phyloP scores from a whole-genome alignment of 2,329 filamentous ascomycete species.

The Penicillium crustosum region DNA sequence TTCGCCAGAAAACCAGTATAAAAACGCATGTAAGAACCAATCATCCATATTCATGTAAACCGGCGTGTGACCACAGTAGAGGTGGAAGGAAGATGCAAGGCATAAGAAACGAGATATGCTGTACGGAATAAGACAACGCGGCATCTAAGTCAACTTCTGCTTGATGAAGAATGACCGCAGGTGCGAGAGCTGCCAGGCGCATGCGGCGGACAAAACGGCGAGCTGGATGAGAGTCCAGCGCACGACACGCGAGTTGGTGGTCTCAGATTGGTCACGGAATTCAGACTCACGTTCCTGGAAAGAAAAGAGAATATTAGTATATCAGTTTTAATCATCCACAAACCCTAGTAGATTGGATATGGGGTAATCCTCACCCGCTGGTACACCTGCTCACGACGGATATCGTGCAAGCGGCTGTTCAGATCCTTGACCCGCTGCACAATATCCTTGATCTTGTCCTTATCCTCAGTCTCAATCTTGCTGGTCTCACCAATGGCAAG shows the following conservation, averaged over 20 bases:
- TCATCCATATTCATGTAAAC: constrained; percentile 18
- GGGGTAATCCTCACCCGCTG: constrained; percentile 66
- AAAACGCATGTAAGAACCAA: constrained; percentile 8
- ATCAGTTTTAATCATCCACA: neutral
- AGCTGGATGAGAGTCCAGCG: constrained; percentile 93
- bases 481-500: constrained; percentile 92
- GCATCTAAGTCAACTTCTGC: constrained; percentile 86
- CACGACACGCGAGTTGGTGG: constrained; percentile 86
- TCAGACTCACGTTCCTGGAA: constrained; percentile 92
- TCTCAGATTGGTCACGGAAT: constrained; percentile 96
- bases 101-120: constrained; percentile 11
- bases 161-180: constrained; percentile 98
- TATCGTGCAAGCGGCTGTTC: constrained; percentile 82
- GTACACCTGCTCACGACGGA: constrained; percentile 92
- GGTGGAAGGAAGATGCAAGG: constrained; percentile 22
- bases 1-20: constrained; percentile 2
- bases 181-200: constrained; percentile 96
- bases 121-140: constrained; percentile 16
- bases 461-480: constrained; percentile 90
- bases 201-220: constrained; percentile 78
- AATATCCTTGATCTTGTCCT: constrained; percentile 87
- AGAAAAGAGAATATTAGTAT: neutral
- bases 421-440: constrained; percentile 85
- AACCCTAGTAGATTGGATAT: neutral
- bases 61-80: constrained; percentile 13